Percentiles rank a stretch among this genome's conserved stretches.
Evolutionary conservation across 108 stramenopile species (phyloP).

Genomic region (Licmophora abbreviata): DNA sequence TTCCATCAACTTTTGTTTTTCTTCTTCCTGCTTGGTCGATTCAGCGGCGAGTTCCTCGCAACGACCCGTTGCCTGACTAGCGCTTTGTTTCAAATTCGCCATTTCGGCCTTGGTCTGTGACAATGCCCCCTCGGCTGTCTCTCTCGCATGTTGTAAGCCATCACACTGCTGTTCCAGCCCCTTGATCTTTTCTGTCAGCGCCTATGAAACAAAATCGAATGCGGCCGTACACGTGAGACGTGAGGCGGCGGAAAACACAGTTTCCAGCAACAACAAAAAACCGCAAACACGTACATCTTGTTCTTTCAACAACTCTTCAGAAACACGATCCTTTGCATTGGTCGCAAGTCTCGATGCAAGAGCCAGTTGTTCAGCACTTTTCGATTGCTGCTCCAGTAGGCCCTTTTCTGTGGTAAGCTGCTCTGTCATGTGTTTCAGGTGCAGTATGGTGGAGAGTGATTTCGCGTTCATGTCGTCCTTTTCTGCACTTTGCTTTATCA

Average conservation of each 20-base stretch:
- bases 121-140: conserved; percentile 25
- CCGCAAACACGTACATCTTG: conserved; percentile 22
- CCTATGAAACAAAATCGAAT: conserved; percentile 3
- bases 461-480: conserved; percentile 89
- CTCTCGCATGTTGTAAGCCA: conserved; percentile 17
- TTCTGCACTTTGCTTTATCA: conserved; percentile 70
- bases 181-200: conserved; percentile 33
- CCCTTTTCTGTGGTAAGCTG: conserved; percentile 58
- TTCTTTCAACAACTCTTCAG: conserved; percentile 66
- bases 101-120: conserved; percentile 36
- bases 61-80: conserved; percentile 33
- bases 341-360: conserved; percentile 70
- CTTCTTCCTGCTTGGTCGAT: conserved; percentile 41
- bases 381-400: conserved; percentile 60
- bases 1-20: conserved; percentile 61
- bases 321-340: conserved; percentile 69
- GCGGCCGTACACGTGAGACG: not conserved
- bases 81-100: conserved; percentile 32
- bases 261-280: not conserved
- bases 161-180: conserved; percentile 26
- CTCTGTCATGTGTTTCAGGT: conserved; percentile 71
- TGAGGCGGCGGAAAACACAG: not conserved
- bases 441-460: conserved; percentile 74
- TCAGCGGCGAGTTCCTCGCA: conserved; percentile 71
- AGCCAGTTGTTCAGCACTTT: conserved; percentile 71